Percentiles rank a stretch among this genome's conserved stretches.
These are phyloP conservation scores for Phialemoniopsis sp. DNA, from an alignment of 2,329 filamentous ascomycete species.

Conservation along the genomic window DNA sequence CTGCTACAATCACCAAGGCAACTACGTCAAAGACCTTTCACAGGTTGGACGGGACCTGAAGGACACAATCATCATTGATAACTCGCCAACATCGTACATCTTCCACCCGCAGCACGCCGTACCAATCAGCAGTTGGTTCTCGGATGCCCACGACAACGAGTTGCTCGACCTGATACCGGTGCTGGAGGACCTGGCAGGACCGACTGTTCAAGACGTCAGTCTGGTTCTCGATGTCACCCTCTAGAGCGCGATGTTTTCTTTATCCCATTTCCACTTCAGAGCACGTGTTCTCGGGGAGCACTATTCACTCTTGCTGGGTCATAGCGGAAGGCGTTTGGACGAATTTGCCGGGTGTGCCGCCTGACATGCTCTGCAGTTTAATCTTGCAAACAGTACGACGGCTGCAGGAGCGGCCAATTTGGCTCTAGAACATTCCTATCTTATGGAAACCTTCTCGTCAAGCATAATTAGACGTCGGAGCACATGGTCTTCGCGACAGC, in stretches of 20 bases:
- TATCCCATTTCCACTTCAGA: neutral
- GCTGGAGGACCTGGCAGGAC: conserved; percentile 88
- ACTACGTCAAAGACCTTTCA: conserved; percentile 98
- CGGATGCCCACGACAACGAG: conserved; percentile 98
- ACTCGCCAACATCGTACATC: conserved; percentile 98
- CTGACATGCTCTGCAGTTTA: conserved; percentile 8
- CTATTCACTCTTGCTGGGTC: conserved; percentile 1
- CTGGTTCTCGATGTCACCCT: conserved; percentile 90
- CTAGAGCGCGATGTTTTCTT: conserved; percentile 23
- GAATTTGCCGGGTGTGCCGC: conserved; percentile 4
- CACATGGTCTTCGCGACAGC: neutral
- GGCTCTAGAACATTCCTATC: too few relatives aligned
- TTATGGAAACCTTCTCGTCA: too few relatives aligned
- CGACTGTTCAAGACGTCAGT: conserved; percentile 91
- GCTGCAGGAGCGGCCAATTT: neutral
- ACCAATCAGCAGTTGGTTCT: conserved; percentile 99
- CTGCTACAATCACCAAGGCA: conserved; percentile 98
- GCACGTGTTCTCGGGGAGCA: too few relatives aligned
- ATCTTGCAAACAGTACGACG: conserved; percentile 5
- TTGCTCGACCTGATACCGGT: conserved; percentile 95
- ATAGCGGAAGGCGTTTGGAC: conserved; percentile 15
- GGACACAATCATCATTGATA: conserved; percentile 99
- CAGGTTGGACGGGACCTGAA: conserved; percentile 93
- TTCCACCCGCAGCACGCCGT: conserved; percentile 99
- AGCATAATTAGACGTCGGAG: too few relatives aligned